Conservation (phyloP, 164 flowering plant species). For the Piper longum region DNA sequence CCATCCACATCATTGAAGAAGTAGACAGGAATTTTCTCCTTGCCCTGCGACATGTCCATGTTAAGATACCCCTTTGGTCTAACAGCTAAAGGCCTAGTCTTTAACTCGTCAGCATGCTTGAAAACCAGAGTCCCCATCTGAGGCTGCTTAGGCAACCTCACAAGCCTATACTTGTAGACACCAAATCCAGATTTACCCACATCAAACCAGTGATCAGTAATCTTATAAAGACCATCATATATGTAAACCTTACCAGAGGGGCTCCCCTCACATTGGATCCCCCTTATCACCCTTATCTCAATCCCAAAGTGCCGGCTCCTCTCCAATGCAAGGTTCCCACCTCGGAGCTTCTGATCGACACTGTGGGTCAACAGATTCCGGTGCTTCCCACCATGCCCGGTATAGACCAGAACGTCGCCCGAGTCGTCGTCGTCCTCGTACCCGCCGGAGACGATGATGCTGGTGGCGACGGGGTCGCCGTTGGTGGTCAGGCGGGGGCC, state of each 20-base stretch:
- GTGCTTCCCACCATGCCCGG: slow-evolving; percentile 81
- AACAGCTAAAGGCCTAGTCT: slow-evolving; percentile 25
- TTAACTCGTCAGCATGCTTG: slow-evolving; percentile 42
- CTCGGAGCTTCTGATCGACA: slow-evolving; percentile 58
- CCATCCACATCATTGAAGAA: slow-evolving; percentile 68
- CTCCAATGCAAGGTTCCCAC: slow-evolving; percentile 82
- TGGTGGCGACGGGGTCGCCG: slow-evolving; percentile 71
- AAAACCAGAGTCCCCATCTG: slow-evolving; percentile 69
- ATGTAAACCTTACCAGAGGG: slow-evolving; percentile 52
- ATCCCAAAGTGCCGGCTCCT: slow-evolving; percentile 70
- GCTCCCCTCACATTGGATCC: slow-evolving; percentile 40
- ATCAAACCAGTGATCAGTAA: slow-evolving; percentile 63
- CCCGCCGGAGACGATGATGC: slow-evolving; percentile 81
- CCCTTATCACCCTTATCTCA: slow-evolving; percentile 80
- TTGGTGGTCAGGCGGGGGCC: slow-evolving; percentile 28
- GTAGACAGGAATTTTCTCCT: slow-evolving; percentile 51
- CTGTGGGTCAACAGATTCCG: slow-evolving; percentile 25
- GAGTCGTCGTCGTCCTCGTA: slow-evolving; percentile 80
- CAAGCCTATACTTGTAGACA: slow-evolving; percentile 66
- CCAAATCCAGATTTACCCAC: slow-evolving; percentile 85
- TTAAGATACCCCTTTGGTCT: slow-evolving; percentile 53
- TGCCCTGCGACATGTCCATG: slow-evolving; percentile 52
- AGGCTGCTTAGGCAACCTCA: slow-evolving; percentile 59
- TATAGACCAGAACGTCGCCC: slow-evolving; percentile 59
- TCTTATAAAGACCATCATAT: slow-evolving; percentile 77